Evolutionary conservation across 306 rosid species (phyloP), one percentile per base, ranked within the genome.

Genomic region (Prunus mume): DNA sequence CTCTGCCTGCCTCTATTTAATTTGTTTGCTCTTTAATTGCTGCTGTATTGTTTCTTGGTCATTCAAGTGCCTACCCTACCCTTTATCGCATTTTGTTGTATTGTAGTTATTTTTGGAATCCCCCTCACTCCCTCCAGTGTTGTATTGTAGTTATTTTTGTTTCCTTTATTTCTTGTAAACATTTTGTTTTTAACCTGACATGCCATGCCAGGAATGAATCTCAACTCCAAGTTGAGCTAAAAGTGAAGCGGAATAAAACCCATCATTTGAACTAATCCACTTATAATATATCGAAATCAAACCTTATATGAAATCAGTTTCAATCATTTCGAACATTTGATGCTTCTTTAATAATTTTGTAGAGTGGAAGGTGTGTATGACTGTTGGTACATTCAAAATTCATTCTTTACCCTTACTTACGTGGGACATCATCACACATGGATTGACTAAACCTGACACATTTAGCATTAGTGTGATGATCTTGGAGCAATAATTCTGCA

Each of bases 11-110:
- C 12, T 17, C 47, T 18, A 9, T 5, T 13, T 41, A 47, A 4
- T 38, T 17, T 52, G 25, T 3, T n/a, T 12, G 30, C 47, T 46
- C 25, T 60, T 20, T 30, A 28, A 15, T 28, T 19, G 5, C 5
- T 55, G 18, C 76, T 56, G 76, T 15, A 34, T 43, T 72, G 72
- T 68, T 3, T 68, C 38, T 47, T 68, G 57, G 57, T 68, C 15
- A 14, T 38, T 20, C 65, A 32, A 71, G 32, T 55, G 43, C 43
- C 43, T 38, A 38, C 17, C 25, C 5, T n/a, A 64, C 9, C 9
- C 54, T 27, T 47, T 18, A 11, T 20, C 3, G 7, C 12, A 4
- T 47, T 14, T 67, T 22, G 24, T 32, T 6, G 30, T 28, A 28
- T 2, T 28, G 30, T 28, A 27, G 28, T 30, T 32, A 0, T 32